These are phyloP conservation scores for Papiliotrema fonsecae DNA, from an alignment of 1,284 basidiomycete genomes.

Conservation along the genomic window DNA sequence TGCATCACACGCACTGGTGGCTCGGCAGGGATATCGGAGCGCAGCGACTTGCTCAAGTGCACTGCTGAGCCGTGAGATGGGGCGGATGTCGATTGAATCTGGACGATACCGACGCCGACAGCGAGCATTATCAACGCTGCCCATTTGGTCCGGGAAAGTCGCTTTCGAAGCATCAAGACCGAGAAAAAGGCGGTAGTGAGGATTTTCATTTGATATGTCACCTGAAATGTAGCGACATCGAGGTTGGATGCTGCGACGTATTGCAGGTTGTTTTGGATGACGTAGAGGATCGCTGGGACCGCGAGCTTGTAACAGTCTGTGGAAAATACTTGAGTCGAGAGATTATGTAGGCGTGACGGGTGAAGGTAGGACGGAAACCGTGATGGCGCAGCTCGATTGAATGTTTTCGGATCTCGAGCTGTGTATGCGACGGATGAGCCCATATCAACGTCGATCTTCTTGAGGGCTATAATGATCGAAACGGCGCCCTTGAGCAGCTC, in stretches of 20 bases:
- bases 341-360: constrained; percentile 20
- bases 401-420: constrained; percentile 14
- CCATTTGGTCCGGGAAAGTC: constrained; percentile 73
- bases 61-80: constrained; percentile 7
- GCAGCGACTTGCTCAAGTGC: constrained; percentile 5
- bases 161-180: constrained; percentile 78
- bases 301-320: constrained; percentile 93
- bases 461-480: constrained; percentile 65
- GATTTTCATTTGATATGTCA: constrained; percentile 97
- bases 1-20: constrained; percentile 53
- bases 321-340: constrained; percentile 56
- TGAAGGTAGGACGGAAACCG: constrained; percentile 25
- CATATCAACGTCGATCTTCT: constrained; percentile 44
- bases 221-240: constrained; percentile 81
- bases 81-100: constrained; percentile 60
- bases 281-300: constrained; percentile 92
- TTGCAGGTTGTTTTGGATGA: constrained; percentile 93
- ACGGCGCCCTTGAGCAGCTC: constrained; percentile 88
- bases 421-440: constrained; percentile 10
- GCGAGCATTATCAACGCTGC: constrained; percentile 76
- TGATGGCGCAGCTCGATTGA: constrained; percentile 1
- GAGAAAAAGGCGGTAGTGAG: constrained; percentile 94
- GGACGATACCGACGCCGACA: constrained; percentile 86
- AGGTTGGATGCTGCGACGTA: constrained; percentile 91
- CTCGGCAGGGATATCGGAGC: constrained; percentile 12